phyloP scores from a whole-genome alignment of 352 stramenopile genomes.

The Phytophthora tubulina region DNA sequence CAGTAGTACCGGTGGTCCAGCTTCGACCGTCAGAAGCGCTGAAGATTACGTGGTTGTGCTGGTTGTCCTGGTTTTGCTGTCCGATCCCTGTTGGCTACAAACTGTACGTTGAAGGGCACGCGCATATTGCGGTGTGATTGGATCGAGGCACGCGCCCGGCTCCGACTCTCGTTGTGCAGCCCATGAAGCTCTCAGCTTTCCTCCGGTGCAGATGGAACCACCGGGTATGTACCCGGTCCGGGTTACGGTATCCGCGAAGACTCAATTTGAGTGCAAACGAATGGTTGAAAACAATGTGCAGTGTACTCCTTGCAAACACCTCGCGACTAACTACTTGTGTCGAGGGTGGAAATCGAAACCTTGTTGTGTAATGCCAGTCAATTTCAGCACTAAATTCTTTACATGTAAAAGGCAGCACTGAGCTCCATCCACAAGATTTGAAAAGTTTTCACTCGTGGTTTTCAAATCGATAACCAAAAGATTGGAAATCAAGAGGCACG shows the following conservation, averaged over 20 bases:
- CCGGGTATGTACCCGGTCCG: not conserved
- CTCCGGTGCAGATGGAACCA: constrained; percentile 19
- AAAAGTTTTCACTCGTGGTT: not conserved
- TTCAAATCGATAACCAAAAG: not conserved
- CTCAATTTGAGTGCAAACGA: not conserved
- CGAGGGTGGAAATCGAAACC: not conserved
- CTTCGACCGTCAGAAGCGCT: not conserved
- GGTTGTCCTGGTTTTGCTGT: constrained; percentile 34
- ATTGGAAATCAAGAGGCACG: constrained; percentile 8
- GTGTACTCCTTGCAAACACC: too few relatives aligned
- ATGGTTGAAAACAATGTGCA: too few relatives aligned
- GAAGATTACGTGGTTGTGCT: constrained; percentile 23
- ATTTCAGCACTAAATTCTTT: not conserved
- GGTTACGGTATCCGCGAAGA: not conserved
- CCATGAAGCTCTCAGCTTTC: constrained; percentile 14
- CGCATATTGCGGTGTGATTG: constrained; percentile 24
- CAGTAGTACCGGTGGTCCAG: constrained; percentile 4
- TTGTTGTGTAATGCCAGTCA: not conserved
- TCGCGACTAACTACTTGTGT: too few relatives aligned
- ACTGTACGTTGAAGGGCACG: constrained; percentile 30
- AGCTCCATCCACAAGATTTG: constrained; percentile 25
- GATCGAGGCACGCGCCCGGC: constrained; percentile 28
- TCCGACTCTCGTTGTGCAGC: constrained; percentile 29
- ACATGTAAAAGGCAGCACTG: constrained; percentile 18
- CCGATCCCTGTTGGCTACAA: constrained; percentile 15